phyloP scores from a whole-genome alignment of 345 rosid species.

The Bruguiera parviflora region DNA sequence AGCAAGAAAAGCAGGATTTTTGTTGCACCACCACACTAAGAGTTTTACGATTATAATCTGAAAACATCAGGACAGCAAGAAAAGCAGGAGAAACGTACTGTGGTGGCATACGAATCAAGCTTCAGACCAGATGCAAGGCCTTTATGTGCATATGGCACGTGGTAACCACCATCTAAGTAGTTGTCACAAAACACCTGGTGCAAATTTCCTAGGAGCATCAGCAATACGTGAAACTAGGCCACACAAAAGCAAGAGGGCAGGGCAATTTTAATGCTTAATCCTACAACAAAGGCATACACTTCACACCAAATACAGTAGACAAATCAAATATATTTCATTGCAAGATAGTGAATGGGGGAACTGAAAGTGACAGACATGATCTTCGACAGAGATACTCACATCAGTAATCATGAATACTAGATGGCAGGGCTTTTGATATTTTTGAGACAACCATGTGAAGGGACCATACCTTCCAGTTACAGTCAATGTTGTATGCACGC shows the following conservation, averaged over 20 bases:
- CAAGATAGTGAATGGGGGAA: neutral
- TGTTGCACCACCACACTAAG: too few species aligned
- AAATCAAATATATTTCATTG: neutral
- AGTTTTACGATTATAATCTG: neutral
- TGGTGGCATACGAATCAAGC: slow-evolving; percentile 73
- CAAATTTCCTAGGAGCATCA: neutral
- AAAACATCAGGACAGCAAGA: neutral
- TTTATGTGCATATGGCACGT: slow-evolving; percentile 93
- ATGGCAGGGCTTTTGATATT: neutral
- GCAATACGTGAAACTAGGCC: slow-evolving; percentile 7
- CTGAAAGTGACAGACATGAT: neutral
- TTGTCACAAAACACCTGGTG: slow-evolving; percentile 94
- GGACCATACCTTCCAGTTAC: slow-evolving; percentile 82
- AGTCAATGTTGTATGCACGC: slow-evolving; percentile 65
- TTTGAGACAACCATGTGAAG: neutral
- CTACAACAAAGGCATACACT: neutral
- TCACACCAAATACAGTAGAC: neutral
- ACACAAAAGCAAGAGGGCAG: neutral
- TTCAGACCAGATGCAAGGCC: slow-evolving; percentile 73
- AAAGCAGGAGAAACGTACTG: slow-evolving; percentile 38
- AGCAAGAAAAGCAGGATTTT: too few species aligned
- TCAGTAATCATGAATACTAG: neutral
- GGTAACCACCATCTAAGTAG: slow-evolving; percentile 96
- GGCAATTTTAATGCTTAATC: neutral
- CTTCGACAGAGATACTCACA: neutral